Evolutionary conservation across 768 basidiomycete species (phyloP), one percentile per base, ranked within the genome.

Genomic region (Hydnum rufescens): DNA sequence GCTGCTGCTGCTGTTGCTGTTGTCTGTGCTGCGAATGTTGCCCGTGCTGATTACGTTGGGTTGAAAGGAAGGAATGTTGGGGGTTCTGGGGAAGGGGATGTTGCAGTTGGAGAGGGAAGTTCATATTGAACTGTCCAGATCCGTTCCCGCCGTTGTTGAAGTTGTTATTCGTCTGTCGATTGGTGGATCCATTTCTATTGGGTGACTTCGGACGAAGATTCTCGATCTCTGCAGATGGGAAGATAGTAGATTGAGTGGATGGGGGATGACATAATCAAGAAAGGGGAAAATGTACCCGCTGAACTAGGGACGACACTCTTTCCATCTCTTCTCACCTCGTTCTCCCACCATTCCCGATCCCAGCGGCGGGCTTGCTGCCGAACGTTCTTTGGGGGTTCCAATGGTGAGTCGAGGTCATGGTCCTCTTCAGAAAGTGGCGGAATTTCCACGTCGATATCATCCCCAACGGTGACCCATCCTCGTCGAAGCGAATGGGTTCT

Each of bases 401-500:
- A n/a, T n/a, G n/a, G n/a, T n/a, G n/a, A n/a, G n/a, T n/a, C n/a
- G n/a, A n/a, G n/a, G n/a, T 39, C 36, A 39, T 13, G 13, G 36
- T 39, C 36, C 22, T 39, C 36, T 13, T 39, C 36, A 22, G 36
- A n/a, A n/a, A n/a, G n/a, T n/a, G n/a, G n/a, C n/a, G n/a, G n/a
- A n/a, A n/a, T n/a, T n/a, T n/a, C n/a, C n/a, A n/a, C n/a, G n/a
- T n/a, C 13, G 36, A 39, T 39, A 13, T 39, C 36, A 39, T 39
- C 36, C 36, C 13, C 22, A 39, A 39, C 77, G n/a, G 87, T 85
- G 6, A 95, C 80, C 95, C 95, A 99, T 4, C 93, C 93, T 6
- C 78, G 75, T 0, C 92, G 76, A 4, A 86, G 67, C 0, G 78
- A 25, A 0, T 74, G 71, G 0, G 70, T 68, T 2, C 76, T 75